These are phyloP conservation scores for Neopestalotiopsis sp. DNA, from an alignment of 2,329 filamentous ascomycete species.

Conservation along the genomic window DNA sequence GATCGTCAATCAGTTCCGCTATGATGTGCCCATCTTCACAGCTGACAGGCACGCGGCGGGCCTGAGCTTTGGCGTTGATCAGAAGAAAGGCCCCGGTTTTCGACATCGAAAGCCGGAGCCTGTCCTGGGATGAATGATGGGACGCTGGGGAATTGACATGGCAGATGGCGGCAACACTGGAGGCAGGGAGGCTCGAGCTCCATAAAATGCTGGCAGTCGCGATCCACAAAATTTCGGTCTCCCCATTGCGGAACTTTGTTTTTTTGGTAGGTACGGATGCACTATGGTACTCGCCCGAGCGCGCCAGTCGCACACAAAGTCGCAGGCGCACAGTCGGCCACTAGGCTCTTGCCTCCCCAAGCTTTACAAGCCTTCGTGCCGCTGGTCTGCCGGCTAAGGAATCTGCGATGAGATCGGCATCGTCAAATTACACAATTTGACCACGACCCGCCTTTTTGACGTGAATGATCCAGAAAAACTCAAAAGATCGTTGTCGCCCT, in stretches of 20 bases:
- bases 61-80: neutral
- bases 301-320: no score
- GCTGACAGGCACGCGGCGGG: neutral
- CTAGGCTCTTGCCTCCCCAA: no score
- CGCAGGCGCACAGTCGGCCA: no score
- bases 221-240: neutral
- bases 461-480: conserved; percentile 1
- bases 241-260: neutral
- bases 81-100: neutral
- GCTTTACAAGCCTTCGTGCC: no score
- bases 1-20: neutral
- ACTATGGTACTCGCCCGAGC: no score
- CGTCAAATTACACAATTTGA: conserved; percentile 15
- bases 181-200: no score
- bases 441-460: conserved; percentile 2
- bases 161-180: neutral
- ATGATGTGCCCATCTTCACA: neutral
- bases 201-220: neutral
- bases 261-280: neutral
- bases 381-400: neutral
- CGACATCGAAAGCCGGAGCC: neutral
- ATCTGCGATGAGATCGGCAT: conserved; percentile 8
- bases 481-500: neutral
- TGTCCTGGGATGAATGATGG: neutral
- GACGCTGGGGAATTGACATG: neutral